A percentile compares a stretch with the other conserved stretches of the same genome.
These are phyloP conservation scores for Teratosphaeria pseudoeucalypti DNA, from an alignment of 2,329 filamentous ascomycete species.

Conservation along the genomic window DNA sequence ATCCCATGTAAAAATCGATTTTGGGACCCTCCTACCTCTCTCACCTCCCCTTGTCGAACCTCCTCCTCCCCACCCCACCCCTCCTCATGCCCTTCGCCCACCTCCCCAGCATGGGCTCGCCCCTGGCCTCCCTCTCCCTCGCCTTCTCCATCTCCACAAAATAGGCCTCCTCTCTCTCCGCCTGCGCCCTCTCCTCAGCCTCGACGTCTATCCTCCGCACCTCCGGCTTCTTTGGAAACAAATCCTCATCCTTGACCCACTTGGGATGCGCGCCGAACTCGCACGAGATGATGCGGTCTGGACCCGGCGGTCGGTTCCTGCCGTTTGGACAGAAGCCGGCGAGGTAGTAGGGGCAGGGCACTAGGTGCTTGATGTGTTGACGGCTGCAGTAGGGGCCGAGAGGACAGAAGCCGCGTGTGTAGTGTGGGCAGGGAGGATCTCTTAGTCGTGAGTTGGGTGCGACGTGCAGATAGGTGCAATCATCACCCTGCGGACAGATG, in stretches of 20 bases:
- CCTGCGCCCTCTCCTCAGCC: slow-evolving; percentile 55
- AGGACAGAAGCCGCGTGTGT: slow-evolving; percentile 89
- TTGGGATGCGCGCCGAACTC: slow-evolving; percentile 71
- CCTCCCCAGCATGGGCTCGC: slow-evolving; percentile 28
- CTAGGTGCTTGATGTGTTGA: slow-evolving; percentile 68
- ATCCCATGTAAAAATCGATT: neutral
- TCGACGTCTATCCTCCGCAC: slow-evolving; percentile 58
- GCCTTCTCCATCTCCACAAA: slow-evolving; percentile 44
- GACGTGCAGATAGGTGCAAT: slow-evolving; percentile 52
- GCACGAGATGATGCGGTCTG: slow-evolving; percentile 45
- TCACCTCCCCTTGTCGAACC: neutral
- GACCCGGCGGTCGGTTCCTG: slow-evolving; percentile 22
- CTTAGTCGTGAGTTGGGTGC: slow-evolving; percentile 52
- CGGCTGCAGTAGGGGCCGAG: slow-evolving; percentile 79
- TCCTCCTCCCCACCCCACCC: slow-evolving; percentile 31
- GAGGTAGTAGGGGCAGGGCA: slow-evolving; percentile 74
- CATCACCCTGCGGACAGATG: slow-evolving; percentile 93
- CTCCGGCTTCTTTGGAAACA: slow-evolving; percentile 44
- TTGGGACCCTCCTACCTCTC: neutral
- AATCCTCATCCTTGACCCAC: slow-evolving; percentile 59
- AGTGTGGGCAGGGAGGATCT: slow-evolving; percentile 65
- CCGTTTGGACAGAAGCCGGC: slow-evolving; percentile 92
- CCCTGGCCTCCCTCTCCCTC: slow-evolving; percentile 34
- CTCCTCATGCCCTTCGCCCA: slow-evolving; percentile 37
- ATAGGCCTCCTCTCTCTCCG: slow-evolving; percentile 44